Conservation (phyloP, 202 grass and related monocot genomes). For the Brachypodium distachyon region DNA sequence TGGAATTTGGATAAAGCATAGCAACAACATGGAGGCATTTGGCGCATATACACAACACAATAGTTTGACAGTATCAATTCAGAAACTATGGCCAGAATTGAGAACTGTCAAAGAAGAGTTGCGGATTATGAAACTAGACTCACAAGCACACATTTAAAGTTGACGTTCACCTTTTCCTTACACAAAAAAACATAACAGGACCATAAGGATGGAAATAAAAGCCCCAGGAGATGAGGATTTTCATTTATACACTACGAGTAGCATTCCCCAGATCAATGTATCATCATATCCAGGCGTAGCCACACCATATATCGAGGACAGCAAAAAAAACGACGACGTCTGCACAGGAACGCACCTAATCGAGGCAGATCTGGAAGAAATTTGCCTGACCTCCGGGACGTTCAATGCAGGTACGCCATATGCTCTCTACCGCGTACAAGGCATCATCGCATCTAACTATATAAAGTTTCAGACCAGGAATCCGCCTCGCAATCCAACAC, state of each 20-base stretch:
- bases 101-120: neutral
- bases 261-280: neutral
- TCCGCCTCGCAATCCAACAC: neutral
- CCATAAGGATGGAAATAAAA: too few relatives aligned
- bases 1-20: neutral
- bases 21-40: neutral
- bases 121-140: neutral
- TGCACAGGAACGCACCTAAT: neutral
- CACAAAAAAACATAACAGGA: neutral
- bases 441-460: neutral
- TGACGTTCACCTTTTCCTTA: neutral
- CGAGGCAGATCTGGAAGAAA: constrained; percentile 13
- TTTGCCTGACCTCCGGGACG: neutral
- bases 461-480: neutral
- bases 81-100: neutral
- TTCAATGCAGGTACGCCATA: constrained; percentile 23
- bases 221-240: neutral
- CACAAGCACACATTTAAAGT: neutral
- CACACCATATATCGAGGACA: neutral
- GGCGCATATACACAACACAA: neutral
- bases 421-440: neutral
- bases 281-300: neutral
- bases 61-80: neutral
- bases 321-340: neutral
- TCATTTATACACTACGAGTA: neutral